Base-by-base conservation (phyloP, 129 eudicot species). In the Artemisia argyi region DNA sequence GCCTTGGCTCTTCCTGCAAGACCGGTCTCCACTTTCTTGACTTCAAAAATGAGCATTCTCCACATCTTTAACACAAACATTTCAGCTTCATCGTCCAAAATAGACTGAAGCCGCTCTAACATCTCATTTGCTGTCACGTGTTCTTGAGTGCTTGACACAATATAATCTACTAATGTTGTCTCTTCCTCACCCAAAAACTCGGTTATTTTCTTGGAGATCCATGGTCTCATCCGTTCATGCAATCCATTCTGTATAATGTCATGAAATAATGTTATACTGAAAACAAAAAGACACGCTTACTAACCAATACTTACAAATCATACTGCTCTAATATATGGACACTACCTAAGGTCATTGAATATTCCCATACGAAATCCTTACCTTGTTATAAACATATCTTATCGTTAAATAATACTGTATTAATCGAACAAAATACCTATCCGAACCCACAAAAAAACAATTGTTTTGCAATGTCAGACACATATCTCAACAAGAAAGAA, bases 41-140 rank as follows among this genome's bases (percentile, higher is more conserved):
- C 78, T 80, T 93, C 98, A 46, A 89, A 93, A 62, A 93, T 93
- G 42, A 93, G 96, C 99, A 95, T 90, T 69, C 99, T 90, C 99
- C 99, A 95, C 99, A 95, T 90, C 83, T 95, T 90, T 7, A 90
- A 85, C 54, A 95, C 97, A 83, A 95, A 90, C 99, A 95, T 88
- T 66, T 90, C 99, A 26, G 97, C 99, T 83, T 95, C 97, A 62
- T 90, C 99, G 17, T 95, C 97, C 64, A 90, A 65, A 14, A 90
- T 90, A 1, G 83, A 63, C 67, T 83, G 88, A 66, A 95, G 94
- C 67, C 86, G 80, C 39, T 90, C 91, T 74, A 95, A 83, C 97
- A 95, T 89, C 49, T 86, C 92, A 32, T 81, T 49, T 69, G 96
- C 99, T 46, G 85, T 89, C 18, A 88, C 91, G 20, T 95, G 99